These are phyloP conservation scores for Spergularia marina DNA, from an alignment of 148 eudicot species.

Conservation along the genomic window DNA sequence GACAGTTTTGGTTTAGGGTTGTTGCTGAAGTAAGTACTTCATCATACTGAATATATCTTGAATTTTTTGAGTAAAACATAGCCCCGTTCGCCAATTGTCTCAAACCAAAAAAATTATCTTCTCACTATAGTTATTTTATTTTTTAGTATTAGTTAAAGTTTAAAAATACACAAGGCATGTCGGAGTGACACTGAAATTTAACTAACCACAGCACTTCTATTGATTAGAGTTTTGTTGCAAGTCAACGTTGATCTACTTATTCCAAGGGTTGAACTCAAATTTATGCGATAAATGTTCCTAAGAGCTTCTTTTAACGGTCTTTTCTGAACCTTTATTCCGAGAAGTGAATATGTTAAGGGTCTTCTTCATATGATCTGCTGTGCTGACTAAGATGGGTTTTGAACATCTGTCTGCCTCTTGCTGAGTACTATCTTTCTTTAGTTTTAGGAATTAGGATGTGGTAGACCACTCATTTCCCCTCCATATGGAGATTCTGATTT, in stretches of 20 bases:
- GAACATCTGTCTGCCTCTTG: neutral
- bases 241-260: neutral
- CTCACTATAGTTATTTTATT: neutral
- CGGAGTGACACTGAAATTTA: neutral
- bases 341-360: neutral
- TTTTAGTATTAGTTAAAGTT: neutral
- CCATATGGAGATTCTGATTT: neutral
- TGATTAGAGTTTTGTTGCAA: neutral
- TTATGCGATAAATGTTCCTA: neutral
- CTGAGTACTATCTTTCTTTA: neutral
- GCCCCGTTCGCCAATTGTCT: neutral
- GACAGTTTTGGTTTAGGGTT: constrained; percentile 70
- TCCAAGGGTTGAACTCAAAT: neutral
- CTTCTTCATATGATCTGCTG: neutral
- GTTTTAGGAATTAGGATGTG: neutral
- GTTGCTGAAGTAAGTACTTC: constrained; percentile 74
- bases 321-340: neutral
- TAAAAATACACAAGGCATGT: neutral
- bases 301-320: constrained; percentile 1
- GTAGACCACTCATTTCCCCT: neutral
- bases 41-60: constrained; percentile 8
- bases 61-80: neutral
- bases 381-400: neutral
- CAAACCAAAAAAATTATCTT: neutral
- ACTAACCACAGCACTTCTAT: neutral